Evolutionary conservation across 345 rosid genomes (phyloP), one percentile per base, ranked within the genome.

Genomic region (Nasturtium officinale): DNA sequence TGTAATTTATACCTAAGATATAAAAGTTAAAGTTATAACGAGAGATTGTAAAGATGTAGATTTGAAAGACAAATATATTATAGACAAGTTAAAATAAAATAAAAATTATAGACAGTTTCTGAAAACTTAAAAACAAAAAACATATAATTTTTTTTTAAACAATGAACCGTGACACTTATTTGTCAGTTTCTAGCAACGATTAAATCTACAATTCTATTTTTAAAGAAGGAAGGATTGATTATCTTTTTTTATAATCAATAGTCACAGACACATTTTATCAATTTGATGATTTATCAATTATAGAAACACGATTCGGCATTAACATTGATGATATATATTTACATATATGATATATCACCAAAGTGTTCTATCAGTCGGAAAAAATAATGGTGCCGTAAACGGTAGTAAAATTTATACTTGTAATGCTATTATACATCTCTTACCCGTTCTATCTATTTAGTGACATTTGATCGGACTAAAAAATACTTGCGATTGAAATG

Each of bases 81-180:
- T 56, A 30, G 18, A 55, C 37, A 54, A 6, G 2, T 54, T 13
- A 2, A 32, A 6, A 1, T 35, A 9, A 2, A 12, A 10, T 7
- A 26, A 23, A 2, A 23, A 2, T 5, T 5, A 29, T 55, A 28
- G 9, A 56, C 61, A 57, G 25, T 3, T 57, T 61, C 51, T 61
- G 33, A 40, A 23, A 42, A n/a, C 23, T 28, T 9, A 0, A 25
- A n/a, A 15, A 0, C 30, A 28, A 8, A 64, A 64, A 3, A 9
- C 11, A 17, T 7, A 13, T 5, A 7, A 35, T 23, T 23, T 23
- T 23, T 1, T 23, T 23, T 23, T 23, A 25, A 55, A 11, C 35
- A 25, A 42, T 17, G 60, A 68, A 68, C 29, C 54, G 54, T 68
- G 73, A 55, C 63, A 42, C 43, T 68, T 55, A 26, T 28, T 29